phyloP scores from a whole-genome alignment of 2,329 filamentous ascomycete genomes.

The Teratosphaeria nubilosa region DNA sequence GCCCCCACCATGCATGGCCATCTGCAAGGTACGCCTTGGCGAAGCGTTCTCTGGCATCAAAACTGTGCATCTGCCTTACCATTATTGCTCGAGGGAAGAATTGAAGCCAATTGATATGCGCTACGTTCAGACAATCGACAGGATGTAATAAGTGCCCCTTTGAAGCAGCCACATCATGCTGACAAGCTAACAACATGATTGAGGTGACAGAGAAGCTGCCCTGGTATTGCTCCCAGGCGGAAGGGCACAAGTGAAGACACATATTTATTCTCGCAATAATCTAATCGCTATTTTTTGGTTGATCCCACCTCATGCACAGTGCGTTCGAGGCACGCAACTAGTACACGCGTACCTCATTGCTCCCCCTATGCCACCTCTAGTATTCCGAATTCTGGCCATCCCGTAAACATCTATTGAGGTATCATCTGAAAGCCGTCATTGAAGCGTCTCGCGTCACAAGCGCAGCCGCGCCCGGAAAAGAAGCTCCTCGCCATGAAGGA shows the following conservation, averaged over 20 bases:
- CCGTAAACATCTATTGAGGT: not conserved
- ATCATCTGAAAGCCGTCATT: constrained; percentile 1
- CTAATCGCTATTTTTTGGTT: not conserved
- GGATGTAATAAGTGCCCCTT: not conserved
- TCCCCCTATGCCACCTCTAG: not conserved
- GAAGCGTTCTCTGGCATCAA: not conserved
- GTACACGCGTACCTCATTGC: not conserved
- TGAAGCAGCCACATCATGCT: not conserved
- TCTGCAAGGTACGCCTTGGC: not conserved
- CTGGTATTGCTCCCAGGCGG: too few relatives aligned
- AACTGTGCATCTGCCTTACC: not conserved
- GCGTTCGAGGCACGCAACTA: not conserved
- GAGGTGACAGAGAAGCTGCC: too few relatives aligned
- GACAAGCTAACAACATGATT: not conserved
- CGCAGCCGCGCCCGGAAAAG: not conserved
- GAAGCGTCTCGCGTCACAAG: not conserved
- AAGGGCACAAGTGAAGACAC: not conserved
- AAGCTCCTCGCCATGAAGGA: not conserved
- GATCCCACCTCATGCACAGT: not conserved
- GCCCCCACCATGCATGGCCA: not conserved
- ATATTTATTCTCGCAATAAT: not conserved
- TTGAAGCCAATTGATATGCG: too few relatives aligned
- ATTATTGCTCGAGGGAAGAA: not conserved
- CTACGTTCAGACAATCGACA: too few relatives aligned
- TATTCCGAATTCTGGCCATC: not conserved